Evolutionary conservation across 306 rosid genomes (phyloP).

Genomic region (Quercus dentata): DNA sequence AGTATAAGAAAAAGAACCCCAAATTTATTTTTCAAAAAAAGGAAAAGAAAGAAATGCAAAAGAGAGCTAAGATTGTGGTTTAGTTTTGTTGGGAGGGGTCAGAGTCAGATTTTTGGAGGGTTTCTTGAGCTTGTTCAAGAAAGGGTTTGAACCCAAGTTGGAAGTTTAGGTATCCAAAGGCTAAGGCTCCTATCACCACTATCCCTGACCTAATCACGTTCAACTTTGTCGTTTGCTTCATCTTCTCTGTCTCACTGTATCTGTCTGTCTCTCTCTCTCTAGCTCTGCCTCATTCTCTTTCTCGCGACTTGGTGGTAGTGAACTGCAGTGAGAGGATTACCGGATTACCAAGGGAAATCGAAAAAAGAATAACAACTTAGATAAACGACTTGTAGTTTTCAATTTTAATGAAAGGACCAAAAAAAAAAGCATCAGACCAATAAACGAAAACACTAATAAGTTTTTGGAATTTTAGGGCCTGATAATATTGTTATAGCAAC

Average conservation of each 20-base stretch:
- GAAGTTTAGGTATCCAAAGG: slow-evolving; percentile 74
- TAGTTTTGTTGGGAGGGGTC: slow-evolving; percentile 30
- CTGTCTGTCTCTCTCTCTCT: not conserved
- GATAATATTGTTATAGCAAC: fast-evolving
- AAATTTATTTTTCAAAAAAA: too few relatives aligned
- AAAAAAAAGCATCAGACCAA: too few relatives aligned
- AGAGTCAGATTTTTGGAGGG: slow-evolving; percentile 32
- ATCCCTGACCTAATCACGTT: slow-evolving; percentile 75
- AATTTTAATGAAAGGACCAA: too few relatives aligned
- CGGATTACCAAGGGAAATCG: not conserved
- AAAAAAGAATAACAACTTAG: not conserved
- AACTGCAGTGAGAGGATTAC: not conserved
- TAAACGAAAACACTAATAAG: too few relatives aligned
- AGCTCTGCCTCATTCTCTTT: not conserved
- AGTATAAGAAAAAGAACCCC: not conserved
- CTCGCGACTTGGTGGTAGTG: not conserved
- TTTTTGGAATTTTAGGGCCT: too few relatives aligned
- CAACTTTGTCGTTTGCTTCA: slow-evolving; percentile 44
- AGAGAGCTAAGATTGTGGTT: slow-evolving; percentile 33
- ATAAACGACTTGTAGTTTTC: not conserved
- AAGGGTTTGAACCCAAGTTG: slow-evolving; percentile 74
- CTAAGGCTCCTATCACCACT: slow-evolving; percentile 84
- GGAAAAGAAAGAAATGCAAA: slow-evolving; percentile 7
- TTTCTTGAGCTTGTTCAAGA: slow-evolving; percentile 63
- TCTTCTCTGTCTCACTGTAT: not conserved